Conservation (phyloP, 2,329 filamentous ascomycete species). For the Thyridium curvatum region DNA sequence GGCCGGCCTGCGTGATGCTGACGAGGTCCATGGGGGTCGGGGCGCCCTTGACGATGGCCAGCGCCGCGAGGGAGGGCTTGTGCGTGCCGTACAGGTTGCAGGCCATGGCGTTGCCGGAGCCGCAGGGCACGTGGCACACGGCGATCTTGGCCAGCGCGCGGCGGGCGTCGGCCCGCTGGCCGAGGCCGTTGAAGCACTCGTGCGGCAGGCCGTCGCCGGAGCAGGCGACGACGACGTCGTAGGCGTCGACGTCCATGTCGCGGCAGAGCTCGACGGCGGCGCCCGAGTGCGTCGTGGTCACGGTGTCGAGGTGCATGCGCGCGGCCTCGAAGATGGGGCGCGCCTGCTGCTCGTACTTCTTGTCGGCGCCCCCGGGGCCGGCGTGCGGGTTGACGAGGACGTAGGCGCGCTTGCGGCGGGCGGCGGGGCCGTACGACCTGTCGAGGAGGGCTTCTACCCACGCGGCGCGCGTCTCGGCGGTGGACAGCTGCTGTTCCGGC, state of each 20-base stretch:
- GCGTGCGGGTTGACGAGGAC: conserved; percentile 88
- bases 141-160: conserved; percentile 71
- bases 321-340: conserved; percentile 81
- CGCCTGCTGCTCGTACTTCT: conserved; percentile 67
- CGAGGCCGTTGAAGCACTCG: conserved; percentile 92
- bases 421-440: conserved; percentile 64
- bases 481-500: conserved; percentile 28
- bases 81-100: conserved; percentile 82
- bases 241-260: conserved; percentile 69
- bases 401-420: conserved; percentile 71
- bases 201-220: conserved; percentile 89
- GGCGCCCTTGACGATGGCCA: conserved; percentile 82
- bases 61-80: conserved; percentile 66
- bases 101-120: conserved; percentile 90
- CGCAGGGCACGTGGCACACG: conserved; percentile 83
- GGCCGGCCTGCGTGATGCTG: conserved; percentile 76
- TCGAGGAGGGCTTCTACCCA: conserved; percentile 63
- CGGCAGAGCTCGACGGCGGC: conserved; percentile 75
- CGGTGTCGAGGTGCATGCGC: conserved; percentile 67
- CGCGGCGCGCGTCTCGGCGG: conserved; percentile 37
- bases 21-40: conserved; percentile 80
- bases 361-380: conserved; percentile 70
- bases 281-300: conserved; percentile 63
- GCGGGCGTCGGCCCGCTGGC: conserved; percentile 66
- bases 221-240: conserved; percentile 80